Evolutionary conservation across 805 yeast genomes (phyloP).

Genomic region (Wickerhamia fluorescens): DNA sequence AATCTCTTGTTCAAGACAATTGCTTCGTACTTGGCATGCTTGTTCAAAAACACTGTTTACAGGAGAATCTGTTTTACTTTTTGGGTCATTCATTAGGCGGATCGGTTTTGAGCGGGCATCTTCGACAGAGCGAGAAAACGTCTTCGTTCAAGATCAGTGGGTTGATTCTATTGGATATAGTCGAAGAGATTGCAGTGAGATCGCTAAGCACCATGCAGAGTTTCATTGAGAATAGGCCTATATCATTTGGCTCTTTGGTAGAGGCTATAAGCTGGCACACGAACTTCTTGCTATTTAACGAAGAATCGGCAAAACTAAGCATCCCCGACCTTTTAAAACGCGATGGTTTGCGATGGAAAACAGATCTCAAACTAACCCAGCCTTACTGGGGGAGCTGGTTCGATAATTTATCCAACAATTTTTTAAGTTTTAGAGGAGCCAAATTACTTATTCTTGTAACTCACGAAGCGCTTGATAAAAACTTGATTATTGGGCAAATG

Average conservation of each 20-base stretch:
- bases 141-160: slow-evolving; percentile 44
- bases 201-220: slow-evolving; percentile 60
- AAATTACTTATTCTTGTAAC: slow-evolving; percentile 80
- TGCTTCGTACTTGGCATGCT: slow-evolving; percentile 32
- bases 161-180: slow-evolving; percentile 77
- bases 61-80: slow-evolving; percentile 39
- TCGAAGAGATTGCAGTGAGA: slow-evolving; percentile 82
- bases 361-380: slow-evolving; percentile 54
- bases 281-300: slow-evolving; percentile 44
- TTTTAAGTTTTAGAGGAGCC: slow-evolving; percentile 37
- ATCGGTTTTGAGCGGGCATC: slow-evolving; percentile 57
- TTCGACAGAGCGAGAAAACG: slow-evolving; percentile 16
- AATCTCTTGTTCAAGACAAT: slow-evolving; percentile 54
- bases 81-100: slow-evolving; percentile 96
- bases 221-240: slow-evolving; percentile 65
- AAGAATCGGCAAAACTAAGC: slow-evolving; percentile 62
- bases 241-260: slow-evolving; percentile 40
- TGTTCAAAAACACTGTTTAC: slow-evolving; percentile 6
- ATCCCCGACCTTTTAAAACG: slow-evolving; percentile 58
- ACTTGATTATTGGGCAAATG: slow-evolving; percentile 92
- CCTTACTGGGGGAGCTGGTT: slow-evolving; percentile 87
- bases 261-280: slow-evolving; percentile 82
- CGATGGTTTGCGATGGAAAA: slow-evolving; percentile 45
- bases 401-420: slow-evolving; percentile 48
- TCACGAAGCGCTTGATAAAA: slow-evolving; percentile 80